Evolutionary conservation across 805 yeast genomes (phyloP), one percentile per base, ranked within the genome.

Genomic region (Candida loeiensis): DNA sequence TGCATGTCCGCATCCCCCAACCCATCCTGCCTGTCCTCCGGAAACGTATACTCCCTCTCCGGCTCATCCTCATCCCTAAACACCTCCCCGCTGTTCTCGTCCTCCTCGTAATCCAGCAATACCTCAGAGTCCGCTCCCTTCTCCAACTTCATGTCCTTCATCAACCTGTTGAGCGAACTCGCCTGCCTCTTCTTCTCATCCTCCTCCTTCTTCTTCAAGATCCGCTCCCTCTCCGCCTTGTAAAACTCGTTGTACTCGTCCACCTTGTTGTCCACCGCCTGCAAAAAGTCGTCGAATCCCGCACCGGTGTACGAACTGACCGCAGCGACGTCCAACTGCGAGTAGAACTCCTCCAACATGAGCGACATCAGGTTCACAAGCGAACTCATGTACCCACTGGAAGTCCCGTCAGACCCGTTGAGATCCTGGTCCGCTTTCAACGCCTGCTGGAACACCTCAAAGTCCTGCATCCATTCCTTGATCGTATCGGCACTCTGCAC

Each of bases 381-480:
- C 1, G 96, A 87, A 39, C 86, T 79, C 99, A 93, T 93, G 61
- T 93, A 93, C 2, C 96, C 96, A 2, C 91, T 80, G 3, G 81
- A 77, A 16, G 74, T 62, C 4, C 76, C 73, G 17, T 74, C 77
- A 37, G 74, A 79, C 26, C 80, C 83, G 48, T 77, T 82, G 36
- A 76, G 63, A 34, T 85, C 89, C 45, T 80, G 79, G 57, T 83
- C 84, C 22, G 72, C 70, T 47, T 73, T 72, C 41, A 91, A 66
- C 1, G 95, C 95, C 16, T 63, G 66, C 61, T 91, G 98, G 70
- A 93, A 93, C 12, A 79, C 73, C 61, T 91, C 97, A 61, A 93
- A 93, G 64, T 93, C 99, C 2, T 82, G 77, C 97, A 93, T 88
- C 99, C 99, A 93, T 49, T 87, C 95, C 55, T 79, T 81, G 16